A percentile compares a stretch with the other conserved stretches of the same genome.
Conservation (phyloP, 1,284 basidiomycete species). For the Chiua sp. region DNA sequence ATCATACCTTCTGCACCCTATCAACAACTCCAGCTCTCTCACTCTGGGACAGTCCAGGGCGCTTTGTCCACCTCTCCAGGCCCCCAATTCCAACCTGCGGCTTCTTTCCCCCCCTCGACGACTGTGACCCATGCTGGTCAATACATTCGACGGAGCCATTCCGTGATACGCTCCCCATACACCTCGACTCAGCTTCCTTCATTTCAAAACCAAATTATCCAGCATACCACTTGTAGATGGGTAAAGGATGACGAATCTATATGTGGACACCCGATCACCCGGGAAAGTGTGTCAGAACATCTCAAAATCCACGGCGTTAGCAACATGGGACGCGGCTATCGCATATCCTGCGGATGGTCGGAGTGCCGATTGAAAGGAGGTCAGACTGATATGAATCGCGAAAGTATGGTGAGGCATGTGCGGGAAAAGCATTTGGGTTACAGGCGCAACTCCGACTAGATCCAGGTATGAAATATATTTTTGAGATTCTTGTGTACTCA, state of each 20-base stretch:
- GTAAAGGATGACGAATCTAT: not conserved
- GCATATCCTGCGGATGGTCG: not conserved
- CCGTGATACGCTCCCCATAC: not conserved
- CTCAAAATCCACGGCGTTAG: not conserved
- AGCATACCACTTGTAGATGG: not conserved
- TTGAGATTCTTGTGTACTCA: not conserved
- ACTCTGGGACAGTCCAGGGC: not conserved
- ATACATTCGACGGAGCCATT: not conserved
- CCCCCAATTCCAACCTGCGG: not conserved
- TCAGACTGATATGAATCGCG: conserved; percentile 17
- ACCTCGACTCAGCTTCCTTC: not conserved
- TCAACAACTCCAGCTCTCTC: not conserved
- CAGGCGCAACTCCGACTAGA: conserved; percentile 15
- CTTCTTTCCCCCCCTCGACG: not conserved
- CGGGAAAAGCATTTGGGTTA: conserved; percentile 24
- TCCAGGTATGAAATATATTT: not conserved
- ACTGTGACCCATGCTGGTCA: not conserved
- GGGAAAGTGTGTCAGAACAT: not conserved
- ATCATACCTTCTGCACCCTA: not conserved
- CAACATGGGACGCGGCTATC: not conserved
- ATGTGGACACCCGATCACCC: not conserved
- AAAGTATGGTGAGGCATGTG: conserved; percentile 27
- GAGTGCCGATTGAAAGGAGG: not conserved
- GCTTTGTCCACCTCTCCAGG: not conserved
- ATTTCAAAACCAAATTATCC: not conserved